Conservation (phyloP, 1,284 basidiomycete species). For the Termitomyces sp. region DNA sequence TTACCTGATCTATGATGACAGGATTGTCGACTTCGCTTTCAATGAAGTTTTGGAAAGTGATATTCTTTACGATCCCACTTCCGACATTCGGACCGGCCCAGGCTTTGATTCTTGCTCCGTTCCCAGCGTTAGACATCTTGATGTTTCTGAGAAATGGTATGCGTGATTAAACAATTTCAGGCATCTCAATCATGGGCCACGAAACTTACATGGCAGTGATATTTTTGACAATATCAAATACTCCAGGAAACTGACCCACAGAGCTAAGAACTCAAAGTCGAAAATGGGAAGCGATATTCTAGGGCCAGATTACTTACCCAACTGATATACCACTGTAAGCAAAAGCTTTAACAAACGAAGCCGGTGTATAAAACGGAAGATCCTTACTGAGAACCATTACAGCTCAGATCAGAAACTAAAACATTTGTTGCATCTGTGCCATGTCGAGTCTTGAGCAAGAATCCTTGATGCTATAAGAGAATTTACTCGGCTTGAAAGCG, state of each 20-base stretch:
- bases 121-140: conserved; percentile 55
- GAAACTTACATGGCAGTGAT: conserved; percentile 40
- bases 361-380: neutral
- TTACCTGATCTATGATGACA: conserved; percentile 49
- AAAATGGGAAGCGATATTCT: neutral
- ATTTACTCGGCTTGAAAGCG: conserved; percentile 60
- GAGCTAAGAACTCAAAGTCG: conserved; percentile 24
- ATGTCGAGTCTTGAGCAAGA: neutral
- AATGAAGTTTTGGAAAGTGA: conserved; percentile 46
- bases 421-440: conserved; percentile 48
- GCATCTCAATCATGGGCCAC: neutral
- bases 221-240: conserved; percentile 64
- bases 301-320: conserved; percentile 28
- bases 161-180: neutral
- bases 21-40: conserved; percentile 52
- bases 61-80: conserved; percentile 53
- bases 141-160: conserved; percentile 35
- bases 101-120: conserved; percentile 66
- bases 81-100: conserved; percentile 61
- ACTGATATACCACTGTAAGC: conserved; percentile 53
- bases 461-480: neutral
- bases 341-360: neutral
- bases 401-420: conserved; percentile 52
- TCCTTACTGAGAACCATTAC: conserved; percentile 54
- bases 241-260: conserved; percentile 50